These are phyloP conservation scores for Zygosaccharomyces bailii DNA, from an alignment of 805 yeast species.

Conservation along the genomic window DNA sequence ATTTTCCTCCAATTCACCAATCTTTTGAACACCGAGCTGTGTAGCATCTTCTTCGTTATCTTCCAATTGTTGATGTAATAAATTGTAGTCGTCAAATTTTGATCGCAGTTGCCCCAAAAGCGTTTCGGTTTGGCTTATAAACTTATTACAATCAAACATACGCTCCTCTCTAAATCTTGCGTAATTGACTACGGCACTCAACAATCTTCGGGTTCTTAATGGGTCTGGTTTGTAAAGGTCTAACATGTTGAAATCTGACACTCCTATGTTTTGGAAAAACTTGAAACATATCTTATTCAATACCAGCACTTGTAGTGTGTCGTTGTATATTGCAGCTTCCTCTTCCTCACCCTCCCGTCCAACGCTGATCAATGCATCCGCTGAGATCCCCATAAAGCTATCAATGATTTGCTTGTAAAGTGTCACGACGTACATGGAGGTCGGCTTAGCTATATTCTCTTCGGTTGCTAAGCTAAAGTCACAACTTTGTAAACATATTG, in stretches of 20 bases:
- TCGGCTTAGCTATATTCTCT: constrained; percentile 56
- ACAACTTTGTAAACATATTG: constrained; percentile 57
- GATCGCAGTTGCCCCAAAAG: constrained; percentile 45
- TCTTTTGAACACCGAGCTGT: constrained; percentile 30
- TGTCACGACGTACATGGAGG: constrained; percentile 50
- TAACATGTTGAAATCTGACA: constrained; percentile 68
- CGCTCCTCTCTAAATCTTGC: constrained; percentile 81
- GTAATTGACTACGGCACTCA: constrained; percentile 82
- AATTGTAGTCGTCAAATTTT: constrained; percentile 41
- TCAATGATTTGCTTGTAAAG: constrained; percentile 61
- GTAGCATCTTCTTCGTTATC: constrained; percentile 38
- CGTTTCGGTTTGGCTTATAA: constrained; percentile 52
- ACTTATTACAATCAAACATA: constrained; percentile 61
- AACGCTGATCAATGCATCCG: constrained; percentile 28
- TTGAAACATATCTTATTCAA: constrained; percentile 57
- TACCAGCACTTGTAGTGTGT: constrained; percentile 49
- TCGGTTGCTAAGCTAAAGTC: constrained; percentile 55
- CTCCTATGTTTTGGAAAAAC: constrained; percentile 69
- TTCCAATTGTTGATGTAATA: constrained; percentile 36
- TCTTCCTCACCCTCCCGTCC: constrained; percentile 29
- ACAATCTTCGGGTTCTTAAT: constrained; percentile 53
- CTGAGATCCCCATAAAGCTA: constrained; percentile 52
- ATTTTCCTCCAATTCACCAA: constrained; percentile 45
- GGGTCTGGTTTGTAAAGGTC: constrained; percentile 81
- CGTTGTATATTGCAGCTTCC: constrained; percentile 30